Evolutionary conservation across 2,329 filamentous ascomycete genomes (phyloP).

Genomic region (Dactylellina drechsleri): DNA sequence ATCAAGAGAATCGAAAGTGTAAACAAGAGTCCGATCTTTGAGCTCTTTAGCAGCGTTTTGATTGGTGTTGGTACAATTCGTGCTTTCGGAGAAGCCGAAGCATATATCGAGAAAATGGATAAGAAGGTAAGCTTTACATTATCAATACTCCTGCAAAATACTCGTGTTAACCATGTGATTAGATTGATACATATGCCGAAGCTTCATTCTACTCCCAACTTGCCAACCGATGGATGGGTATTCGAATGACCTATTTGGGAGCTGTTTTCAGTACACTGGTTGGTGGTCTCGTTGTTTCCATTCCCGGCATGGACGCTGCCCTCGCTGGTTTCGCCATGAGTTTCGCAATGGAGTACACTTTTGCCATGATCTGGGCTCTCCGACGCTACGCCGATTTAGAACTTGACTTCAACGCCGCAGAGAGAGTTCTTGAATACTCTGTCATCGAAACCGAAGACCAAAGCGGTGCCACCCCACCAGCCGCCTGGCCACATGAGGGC

Average conservation of each 20-base stretch:
- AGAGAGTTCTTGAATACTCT: constrained; percentile 79
- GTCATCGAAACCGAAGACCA: constrained; percentile 74
- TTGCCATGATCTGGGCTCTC: constrained; percentile 73
- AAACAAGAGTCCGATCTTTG: constrained; percentile 80
- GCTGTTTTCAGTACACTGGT: constrained; percentile 75
- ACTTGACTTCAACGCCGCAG: constrained; percentile 71
- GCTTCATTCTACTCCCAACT: constrained; percentile 76
- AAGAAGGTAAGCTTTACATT: constrained; percentile 60
- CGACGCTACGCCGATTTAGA: constrained; percentile 76
- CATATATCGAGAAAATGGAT: constrained; percentile 77
- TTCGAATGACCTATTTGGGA: constrained; percentile 76
- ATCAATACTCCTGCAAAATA: too few relatives aligned
- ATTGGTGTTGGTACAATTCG: constrained; percentile 79
- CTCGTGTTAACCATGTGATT: neutral
- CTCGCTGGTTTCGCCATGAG: constrained; percentile 79
- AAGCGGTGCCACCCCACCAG: constrained; percentile 71
- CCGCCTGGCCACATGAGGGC: constrained; percentile 79
- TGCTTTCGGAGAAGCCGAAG: constrained; percentile 74
- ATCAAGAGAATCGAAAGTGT: constrained; percentile 81
- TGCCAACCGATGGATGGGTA: constrained; percentile 80
- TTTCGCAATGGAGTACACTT: constrained; percentile 77
- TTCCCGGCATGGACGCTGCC: constrained; percentile 72
- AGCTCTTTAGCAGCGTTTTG: constrained; percentile 79
- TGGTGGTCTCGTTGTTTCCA: constrained; percentile 72
- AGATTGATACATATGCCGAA: constrained; percentile 74